phyloP scores from a whole-genome alignment of 2,329 filamentous ascomycete species.

The Botrytis aclada region DNA sequence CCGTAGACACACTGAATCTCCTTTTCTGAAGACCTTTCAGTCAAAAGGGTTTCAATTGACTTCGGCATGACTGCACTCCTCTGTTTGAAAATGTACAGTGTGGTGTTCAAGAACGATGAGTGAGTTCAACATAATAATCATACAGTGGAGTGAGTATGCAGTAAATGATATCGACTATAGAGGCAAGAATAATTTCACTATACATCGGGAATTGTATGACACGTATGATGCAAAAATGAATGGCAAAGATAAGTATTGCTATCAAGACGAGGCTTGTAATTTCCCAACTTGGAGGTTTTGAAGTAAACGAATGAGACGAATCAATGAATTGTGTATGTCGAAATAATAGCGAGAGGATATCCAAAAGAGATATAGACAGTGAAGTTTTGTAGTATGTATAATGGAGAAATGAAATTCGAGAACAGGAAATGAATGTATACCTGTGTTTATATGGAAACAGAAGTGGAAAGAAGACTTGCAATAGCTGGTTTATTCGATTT shows the following conservation, averaged over 20 bases:
- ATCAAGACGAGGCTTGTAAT: not conserved
- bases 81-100: not conserved
- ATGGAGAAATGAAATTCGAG: not conserved
- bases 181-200: not conserved
- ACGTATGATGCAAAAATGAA: not conserved
- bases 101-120: not conserved
- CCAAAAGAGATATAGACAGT: not conserved
- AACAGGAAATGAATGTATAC: not conserved
- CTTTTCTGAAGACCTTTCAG: not conserved
- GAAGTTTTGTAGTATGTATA: not conserved
- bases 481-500: not conserved
- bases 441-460: not conserved
- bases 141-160: not conserved
- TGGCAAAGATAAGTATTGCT: not conserved
- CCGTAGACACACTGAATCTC: not conserved
- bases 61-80: not conserved
- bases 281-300: not conserved
- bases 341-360: not conserved
- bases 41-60: not conserved
- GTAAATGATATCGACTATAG: not conserved
- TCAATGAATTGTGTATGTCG: not conserved
- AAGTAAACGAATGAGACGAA: not conserved
- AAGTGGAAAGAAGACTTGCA: not conserved
- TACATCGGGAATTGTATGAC: not conserved
- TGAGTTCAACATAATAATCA: not conserved